Conservation (phyloP, 1,139 yeast species). For the Saccharomycopsis hybrid region DNA sequence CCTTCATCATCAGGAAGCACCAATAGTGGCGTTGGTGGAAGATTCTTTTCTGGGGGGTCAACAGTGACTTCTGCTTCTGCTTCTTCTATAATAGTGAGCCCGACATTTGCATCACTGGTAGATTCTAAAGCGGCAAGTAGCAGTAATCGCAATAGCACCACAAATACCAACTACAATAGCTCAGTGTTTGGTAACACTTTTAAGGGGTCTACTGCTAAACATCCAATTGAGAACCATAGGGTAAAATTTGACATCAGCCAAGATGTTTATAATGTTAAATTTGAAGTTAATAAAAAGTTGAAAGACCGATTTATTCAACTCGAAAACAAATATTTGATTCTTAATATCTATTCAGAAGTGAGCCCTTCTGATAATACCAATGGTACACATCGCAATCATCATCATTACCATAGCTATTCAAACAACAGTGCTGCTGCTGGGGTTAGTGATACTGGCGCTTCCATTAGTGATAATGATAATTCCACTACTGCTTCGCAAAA, state of each 20-base stretch:
- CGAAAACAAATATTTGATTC: slow-evolving; percentile 11
- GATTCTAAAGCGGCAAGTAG: too few species aligned
- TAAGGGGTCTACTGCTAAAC: slow-evolving; percentile 14
- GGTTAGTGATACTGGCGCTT: background rate
- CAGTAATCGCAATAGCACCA: background rate
- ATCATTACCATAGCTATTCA: too few species aligned
- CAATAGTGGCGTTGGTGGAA: background rate
- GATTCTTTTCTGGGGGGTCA: too few species aligned
- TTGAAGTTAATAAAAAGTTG: slow-evolving; percentile 14
- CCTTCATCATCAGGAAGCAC: background rate
- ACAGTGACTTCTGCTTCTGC: background rate
- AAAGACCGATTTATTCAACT: slow-evolving; percentile 12
- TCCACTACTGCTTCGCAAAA: background rate
- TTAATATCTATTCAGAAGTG: slow-evolving; percentile 13
- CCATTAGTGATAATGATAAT: background rate
- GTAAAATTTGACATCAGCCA: slow-evolving; percentile 16
- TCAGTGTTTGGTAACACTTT: slow-evolving; percentile 11
- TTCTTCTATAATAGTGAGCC: background rate
- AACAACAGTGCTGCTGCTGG: background rate
- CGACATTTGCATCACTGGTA: background rate
- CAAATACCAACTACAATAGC: background rate
- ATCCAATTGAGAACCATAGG: slow-evolving; percentile 19
- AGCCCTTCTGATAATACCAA: too few species aligned
- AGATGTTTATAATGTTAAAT: slow-evolving; percentile 13
- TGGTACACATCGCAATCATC: too few species aligned